Conservation (phyloP, 169 alveolate genomes). For the Eimeria sp. region DNA sequence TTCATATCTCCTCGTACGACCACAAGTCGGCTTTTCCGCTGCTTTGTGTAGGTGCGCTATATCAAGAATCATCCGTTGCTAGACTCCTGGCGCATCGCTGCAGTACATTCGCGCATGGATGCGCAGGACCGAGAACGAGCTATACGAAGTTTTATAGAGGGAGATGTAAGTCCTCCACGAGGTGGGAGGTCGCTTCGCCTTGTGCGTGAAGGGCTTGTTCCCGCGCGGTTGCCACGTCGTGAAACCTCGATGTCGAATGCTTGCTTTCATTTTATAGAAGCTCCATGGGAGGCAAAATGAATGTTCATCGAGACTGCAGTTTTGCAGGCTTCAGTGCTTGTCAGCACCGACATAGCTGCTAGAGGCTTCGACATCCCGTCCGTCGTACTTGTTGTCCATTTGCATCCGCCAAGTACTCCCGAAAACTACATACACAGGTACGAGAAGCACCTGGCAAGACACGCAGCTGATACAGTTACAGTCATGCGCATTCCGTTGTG, state of each 20-base stretch:
- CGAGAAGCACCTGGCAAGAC: neutral
- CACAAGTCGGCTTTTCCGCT: neutral
- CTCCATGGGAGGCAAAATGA: neutral
- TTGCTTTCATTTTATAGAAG: neutral
- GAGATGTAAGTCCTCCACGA: conserved; percentile 22
- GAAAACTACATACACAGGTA: conserved; percentile 69
- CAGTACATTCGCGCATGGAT: conserved; percentile 58
- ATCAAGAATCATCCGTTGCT: conserved; percentile 48
- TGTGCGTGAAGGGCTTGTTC: neutral
- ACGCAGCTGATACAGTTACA: neutral
- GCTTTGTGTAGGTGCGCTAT: conserved; percentile 51
- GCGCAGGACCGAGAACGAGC: conserved; percentile 20
- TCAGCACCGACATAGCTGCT: conserved; percentile 99
- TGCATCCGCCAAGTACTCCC: conserved; percentile 73
- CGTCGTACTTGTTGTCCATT: conserved; percentile 95
- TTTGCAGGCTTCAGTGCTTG: conserved; percentile 88
- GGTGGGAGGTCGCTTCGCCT: neutral
- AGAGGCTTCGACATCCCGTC: conserved; percentile 98
- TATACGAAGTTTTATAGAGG: conserved; percentile 34
- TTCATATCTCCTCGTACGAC: neutral
- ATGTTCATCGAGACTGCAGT: neutral
- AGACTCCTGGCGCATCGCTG: conserved; percentile 37
- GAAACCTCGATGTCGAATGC: neutral
- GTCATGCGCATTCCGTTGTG: neutral
- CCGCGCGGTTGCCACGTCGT: neutral